Evolutionary conservation across 1,284 basidiomycete species (phyloP).

Genomic region (Cryptococcus sp.): DNA sequence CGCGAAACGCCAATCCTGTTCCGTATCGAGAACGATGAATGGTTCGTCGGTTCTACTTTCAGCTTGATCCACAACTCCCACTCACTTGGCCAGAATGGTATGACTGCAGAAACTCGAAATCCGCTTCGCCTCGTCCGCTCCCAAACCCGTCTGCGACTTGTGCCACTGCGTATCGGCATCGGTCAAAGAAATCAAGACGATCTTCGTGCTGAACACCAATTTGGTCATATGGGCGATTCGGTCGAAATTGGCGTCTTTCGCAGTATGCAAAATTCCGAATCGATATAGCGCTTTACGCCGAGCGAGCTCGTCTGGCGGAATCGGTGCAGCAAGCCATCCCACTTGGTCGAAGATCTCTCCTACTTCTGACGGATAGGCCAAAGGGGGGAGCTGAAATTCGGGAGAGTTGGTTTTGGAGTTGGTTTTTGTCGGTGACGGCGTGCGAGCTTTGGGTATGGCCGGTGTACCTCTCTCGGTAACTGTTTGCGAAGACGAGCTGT

Average conservation of each 20-base stretch:
- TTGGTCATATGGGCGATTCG: slow-evolving; percentile 82
- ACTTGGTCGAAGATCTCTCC: slow-evolving; percentile 56
- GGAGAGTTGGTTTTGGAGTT: neutral
- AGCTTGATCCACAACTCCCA: slow-evolving; percentile 5
- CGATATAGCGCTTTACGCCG: slow-evolving; percentile 69
- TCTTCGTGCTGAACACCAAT: slow-evolving; percentile 84
- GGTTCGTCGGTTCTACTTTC: slow-evolving; percentile 71
- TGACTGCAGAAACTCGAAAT: slow-evolving; percentile 75
- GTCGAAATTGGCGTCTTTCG: slow-evolving; percentile 82
- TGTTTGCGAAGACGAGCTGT: slow-evolving; percentile 28
- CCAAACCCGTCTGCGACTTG: slow-evolving; percentile 71
- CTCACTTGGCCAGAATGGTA: slow-evolving; percentile 70
- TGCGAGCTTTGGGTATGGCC: neutral
- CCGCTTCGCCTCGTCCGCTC: slow-evolving; percentile 54
- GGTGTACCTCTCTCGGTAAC: slow-evolving; percentile 16
- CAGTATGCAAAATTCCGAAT: slow-evolving; percentile 81
- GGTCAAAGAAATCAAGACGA: slow-evolving; percentile 73
- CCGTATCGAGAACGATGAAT: slow-evolving; percentile 73
- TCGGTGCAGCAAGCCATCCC: slow-evolving; percentile 71
- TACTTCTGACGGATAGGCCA: slow-evolving; percentile 20
- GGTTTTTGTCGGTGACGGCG: neutral
- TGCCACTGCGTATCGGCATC: slow-evolving; percentile 82
- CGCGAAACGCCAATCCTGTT: slow-evolving; percentile 77
- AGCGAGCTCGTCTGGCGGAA: slow-evolving; percentile 72
- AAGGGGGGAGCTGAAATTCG: slow-evolving; percentile 7